Conservation (phyloP, 768 basidiomycete genomes). For the Lentinula boryana region DNA sequence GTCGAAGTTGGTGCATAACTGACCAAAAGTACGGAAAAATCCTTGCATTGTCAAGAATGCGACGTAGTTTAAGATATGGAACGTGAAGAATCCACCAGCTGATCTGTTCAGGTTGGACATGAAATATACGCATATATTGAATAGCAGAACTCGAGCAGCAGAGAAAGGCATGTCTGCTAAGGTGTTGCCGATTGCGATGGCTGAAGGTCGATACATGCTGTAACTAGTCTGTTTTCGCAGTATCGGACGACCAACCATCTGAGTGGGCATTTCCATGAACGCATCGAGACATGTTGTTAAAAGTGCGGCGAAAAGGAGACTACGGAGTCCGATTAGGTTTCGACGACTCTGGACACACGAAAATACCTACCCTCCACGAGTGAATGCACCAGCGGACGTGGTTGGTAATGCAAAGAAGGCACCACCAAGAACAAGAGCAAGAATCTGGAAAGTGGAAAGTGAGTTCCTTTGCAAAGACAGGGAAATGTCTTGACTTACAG, state of each 20-base stretch:
- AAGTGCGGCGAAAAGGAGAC: constrained; percentile 67
- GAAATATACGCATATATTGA: constrained; percentile 66
- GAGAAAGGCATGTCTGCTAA: constrained; percentile 69
- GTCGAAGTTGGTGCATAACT: constrained; percentile 41
- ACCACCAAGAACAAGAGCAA: constrained; percentile 66
- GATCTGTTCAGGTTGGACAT: constrained; percentile 46
- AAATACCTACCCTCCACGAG: constrained; percentile 55
- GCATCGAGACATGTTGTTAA: constrained; percentile 67
- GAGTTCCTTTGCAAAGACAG: not conserved
- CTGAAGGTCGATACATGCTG: constrained; percentile 62
- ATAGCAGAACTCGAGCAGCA: constrained; percentile 48
- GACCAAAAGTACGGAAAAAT: constrained; percentile 75
- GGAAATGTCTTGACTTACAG: constrained; percentile 25
- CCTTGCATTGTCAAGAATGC: constrained; percentile 73
- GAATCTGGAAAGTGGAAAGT: constrained; percentile 25
- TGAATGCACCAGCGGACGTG: constrained; percentile 79
- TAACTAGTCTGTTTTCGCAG: constrained; percentile 62
- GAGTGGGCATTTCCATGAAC: constrained; percentile 69
- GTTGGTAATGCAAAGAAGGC: constrained; percentile 69
- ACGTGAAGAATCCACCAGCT: constrained; percentile 44
- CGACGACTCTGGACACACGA: not conserved
- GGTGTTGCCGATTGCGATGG: constrained; percentile 60
- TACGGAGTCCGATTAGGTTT: constrained; percentile 6
- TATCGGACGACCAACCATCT: constrained; percentile 79
- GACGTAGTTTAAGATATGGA: constrained; percentile 59